phyloP scores from a whole-genome alignment of 1,284 basidiomycete genomes.

The Cutaneotrichosporon sp. region DNA sequence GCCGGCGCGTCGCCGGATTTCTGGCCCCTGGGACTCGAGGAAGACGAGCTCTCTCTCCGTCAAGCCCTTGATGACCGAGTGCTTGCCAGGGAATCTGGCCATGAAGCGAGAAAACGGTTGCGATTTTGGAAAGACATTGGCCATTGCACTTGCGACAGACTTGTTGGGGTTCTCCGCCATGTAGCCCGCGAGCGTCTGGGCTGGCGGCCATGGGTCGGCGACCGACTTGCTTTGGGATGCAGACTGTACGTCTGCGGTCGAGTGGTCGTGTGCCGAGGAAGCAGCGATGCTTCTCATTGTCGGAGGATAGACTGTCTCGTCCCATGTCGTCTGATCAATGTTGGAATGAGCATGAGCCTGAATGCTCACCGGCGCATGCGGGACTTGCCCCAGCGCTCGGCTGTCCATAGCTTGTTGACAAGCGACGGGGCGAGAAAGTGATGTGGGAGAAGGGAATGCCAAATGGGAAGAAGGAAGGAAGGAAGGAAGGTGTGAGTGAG shows the following conservation, averaged over 20 bases:
- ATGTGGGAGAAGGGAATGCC: background rate
- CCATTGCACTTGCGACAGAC: constrained; percentile 39
- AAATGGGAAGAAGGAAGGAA: background rate
- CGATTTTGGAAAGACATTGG: constrained; percentile 40
- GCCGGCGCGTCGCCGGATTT: constrained; percentile 43
- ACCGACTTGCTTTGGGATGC: background rate
- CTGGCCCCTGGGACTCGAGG: constrained; percentile 38
- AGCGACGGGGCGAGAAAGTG: background rate
- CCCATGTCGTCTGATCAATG: background rate
- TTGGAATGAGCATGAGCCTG: background rate
- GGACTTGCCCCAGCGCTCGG: constrained; percentile 4
- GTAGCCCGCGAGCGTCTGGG: constrained; percentile 39
- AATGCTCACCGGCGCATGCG: constrained; percentile 9
- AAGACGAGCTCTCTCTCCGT: constrained; percentile 36
- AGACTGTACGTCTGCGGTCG: background rate
- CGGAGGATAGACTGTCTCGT: constrained; percentile 2
- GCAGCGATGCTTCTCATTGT: background rate
- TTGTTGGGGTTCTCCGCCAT: constrained; percentile 41
- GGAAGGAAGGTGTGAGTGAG: background rate
- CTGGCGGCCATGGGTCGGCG: background rate
- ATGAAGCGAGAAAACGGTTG: constrained; percentile 44
- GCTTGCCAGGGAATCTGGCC: constrained; percentile 46
- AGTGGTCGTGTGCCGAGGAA: background rate
- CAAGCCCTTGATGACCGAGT: constrained; percentile 50
- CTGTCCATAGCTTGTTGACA: constrained; percentile 1